These are phyloP conservation scores for Akanthomyces dipterigenus DNA, from an alignment of 2,329 filamentous ascomycete species.

Conservation along the genomic window DNA sequence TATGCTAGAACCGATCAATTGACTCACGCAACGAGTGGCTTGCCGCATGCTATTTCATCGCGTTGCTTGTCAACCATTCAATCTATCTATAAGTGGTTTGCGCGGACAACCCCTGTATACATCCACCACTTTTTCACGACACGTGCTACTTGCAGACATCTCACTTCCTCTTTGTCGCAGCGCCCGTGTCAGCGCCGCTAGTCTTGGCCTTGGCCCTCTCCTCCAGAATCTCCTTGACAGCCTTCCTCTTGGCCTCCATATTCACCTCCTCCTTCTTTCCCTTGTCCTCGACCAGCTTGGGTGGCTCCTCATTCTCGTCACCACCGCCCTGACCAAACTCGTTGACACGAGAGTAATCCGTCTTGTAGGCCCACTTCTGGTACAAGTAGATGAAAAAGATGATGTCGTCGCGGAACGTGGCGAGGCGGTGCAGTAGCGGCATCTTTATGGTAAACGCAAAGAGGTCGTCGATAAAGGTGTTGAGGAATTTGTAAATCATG, in stretches of 20 bases:
- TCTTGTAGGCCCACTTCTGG: constrained; percentile 85
- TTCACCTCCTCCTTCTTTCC: constrained; percentile 32
- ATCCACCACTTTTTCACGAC: not conserved
- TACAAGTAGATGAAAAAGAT: constrained; percentile 99
- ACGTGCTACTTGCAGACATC: not conserved
- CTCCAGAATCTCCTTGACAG: constrained; percentile 26
- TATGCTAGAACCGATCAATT: too few species aligned
- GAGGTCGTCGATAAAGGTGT: constrained; percentile 97
- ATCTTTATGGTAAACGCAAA: constrained; percentile 99
- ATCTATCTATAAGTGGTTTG: too few species aligned
- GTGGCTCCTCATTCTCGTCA: constrained; percentile 56
- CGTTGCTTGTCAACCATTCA: too few species aligned
- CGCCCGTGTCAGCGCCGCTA: constrained; percentile 43
- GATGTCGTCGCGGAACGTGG: constrained; percentile 88
- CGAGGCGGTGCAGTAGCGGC: constrained; percentile 86
- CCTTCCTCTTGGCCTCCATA: constrained; percentile 29
- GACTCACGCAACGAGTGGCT: too few species aligned
- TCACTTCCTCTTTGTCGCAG: constrained; percentile 37
- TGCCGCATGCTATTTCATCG: too few species aligned
- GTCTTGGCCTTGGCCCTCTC: constrained; percentile 34
- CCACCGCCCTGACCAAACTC: constrained; percentile 98
- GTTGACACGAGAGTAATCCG: constrained; percentile 88
- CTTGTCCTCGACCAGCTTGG: constrained; percentile 30
- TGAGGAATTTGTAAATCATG: constrained; percentile 97
- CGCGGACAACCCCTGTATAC: too few species aligned